Evolutionary conservation across 2,329 filamentous ascomycete species (phyloP), one percentile per base, ranked within the genome.

Genomic region (Colletotrichum scovillei): DNA sequence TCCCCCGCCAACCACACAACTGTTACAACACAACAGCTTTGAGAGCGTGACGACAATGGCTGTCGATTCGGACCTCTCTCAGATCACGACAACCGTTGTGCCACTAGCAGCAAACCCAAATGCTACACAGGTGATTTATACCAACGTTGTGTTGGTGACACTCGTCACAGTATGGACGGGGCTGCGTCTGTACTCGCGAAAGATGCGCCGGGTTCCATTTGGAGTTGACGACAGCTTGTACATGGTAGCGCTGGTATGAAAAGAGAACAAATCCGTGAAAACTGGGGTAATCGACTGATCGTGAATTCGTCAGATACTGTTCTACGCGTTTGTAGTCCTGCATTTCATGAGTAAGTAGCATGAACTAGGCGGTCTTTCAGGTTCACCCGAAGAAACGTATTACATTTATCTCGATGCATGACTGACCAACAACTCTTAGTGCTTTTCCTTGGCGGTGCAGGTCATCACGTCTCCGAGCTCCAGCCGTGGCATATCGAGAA

Each of bases 381-480:
- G 12, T 16, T 38, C 12, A 16, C 12, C 2, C 5, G 12, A 14
- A 5, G 35, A 38, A 38, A 14, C 14, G 35, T 38, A 16, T 16
- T 16, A 16, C 35, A 38, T 38, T 38, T 14, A 1, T 38, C 12
- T 38, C 35, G 35, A 16, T 38, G 35, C 35, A 14, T 14, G 35
- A 38, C 46, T 8, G 30, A 53, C 3, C 14, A n/a, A 3, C 24
- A 32, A 22, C 24, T 4, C 26, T 2, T 22, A 77, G 76, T 76
- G 76, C 74, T 76, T 22, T 63, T 72, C 30, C 35, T 76, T 3
- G 76, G 76, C 9, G 75, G 76, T 38, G 75, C 68, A 9, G 75
- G 76, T 32, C 60, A 77, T 46, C 75, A 77, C 52, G 28, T 75
- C 38, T 49, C 14, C 19, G 11, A 67, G n/a, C 69, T 76, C 14